Conservation (phyloP, 2,329 filamentous ascomycete genomes). For the Ophiostoma ips region DNA sequence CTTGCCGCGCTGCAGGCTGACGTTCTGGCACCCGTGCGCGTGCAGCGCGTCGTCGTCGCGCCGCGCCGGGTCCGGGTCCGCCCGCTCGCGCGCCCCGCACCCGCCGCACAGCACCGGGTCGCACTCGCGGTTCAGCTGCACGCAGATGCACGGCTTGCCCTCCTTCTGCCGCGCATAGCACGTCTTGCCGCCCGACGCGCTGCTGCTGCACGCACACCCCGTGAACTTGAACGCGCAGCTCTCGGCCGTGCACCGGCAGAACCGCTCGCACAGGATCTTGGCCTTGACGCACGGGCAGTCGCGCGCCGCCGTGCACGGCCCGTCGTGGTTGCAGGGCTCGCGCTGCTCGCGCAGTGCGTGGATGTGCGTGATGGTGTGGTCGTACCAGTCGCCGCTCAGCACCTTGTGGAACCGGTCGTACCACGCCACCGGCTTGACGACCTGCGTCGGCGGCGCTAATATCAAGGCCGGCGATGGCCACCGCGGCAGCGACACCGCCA, state of each 20-base stretch:
- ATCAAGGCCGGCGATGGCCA: slow-evolving; percentile 12
- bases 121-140: slow-evolving; percentile 62
- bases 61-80: slow-evolving; percentile 54
- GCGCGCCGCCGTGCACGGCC: slow-evolving; percentile 44
- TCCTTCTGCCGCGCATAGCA: slow-evolving; percentile 44
- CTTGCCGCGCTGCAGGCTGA: slow-evolving; percentile 52
- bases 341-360: slow-evolving; percentile 43
- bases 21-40: slow-evolving; percentile 56
- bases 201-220: slow-evolving; percentile 46
- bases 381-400: slow-evolving; percentile 40
- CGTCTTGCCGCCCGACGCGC: slow-evolving; percentile 39
- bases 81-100: slow-evolving; percentile 55
- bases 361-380: slow-evolving; percentile 39
- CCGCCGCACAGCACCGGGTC: slow-evolving; percentile 60
- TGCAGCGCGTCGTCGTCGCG: slow-evolving; percentile 43
- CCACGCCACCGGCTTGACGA: slow-evolving; percentile 35
- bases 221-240: slow-evolving; percentile 50
- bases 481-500: slow-evolving; percentile 21
- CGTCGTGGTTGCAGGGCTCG: slow-evolving; percentile 56
- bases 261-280: slow-evolving; percentile 56
- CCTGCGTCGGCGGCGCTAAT: slow-evolving; percentile 17
- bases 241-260: slow-evolving; percentile 49
- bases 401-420: slow-evolving; percentile 42
- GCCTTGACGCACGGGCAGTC: slow-evolving; percentile 49
- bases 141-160: slow-evolving; percentile 51